Evolutionary conservation across 805 yeast genomes (phyloP), one percentile per base, ranked within the genome.

Genomic region (Trichomonascus vanleenenianus): DNA sequence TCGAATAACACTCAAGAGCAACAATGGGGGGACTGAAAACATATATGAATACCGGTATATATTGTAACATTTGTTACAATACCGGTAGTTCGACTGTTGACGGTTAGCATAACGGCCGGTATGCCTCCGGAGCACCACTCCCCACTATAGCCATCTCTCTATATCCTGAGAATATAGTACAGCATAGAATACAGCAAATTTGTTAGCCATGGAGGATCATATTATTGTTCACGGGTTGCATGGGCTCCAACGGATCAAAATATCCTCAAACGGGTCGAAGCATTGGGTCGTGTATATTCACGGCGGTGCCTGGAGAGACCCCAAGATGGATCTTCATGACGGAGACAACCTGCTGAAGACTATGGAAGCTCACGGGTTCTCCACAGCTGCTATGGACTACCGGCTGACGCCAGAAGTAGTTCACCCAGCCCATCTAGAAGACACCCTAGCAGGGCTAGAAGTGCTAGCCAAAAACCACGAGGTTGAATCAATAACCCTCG

Each of bases 251-350:
- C 14, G 16, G 35, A 32, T n/a, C 16, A 32, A 32, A 7, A 32
- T 32, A 9, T 12, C 16, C 35, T 2, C 3, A 3, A 32, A 12
- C 7, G 18, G 18, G 16, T 14, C 18, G 16, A 18, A 25, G 9
- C 30, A 27, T 3, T 62, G 66, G 65, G 48, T 61, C 4, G 71
- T 85, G 0, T 80, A 78, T 53, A 72, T 86, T 34, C 96, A 86
- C 62, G 96, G 96, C 1, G 96, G 96, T 0, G 94, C 88, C 0
- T 86, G 95, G 95, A 70, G 85, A 50, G 94, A 83, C 56, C 76
- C 79, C 1, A 58, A 50, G 2, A 81, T 82, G 57, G 81, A 88
- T 0, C 72, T 65, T 22, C 62, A 71, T 34, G 91, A 83, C 54
- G 78, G 76, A 44, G 65, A 65, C 8, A 53, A 51, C 10, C 47